Base-by-base conservation (phyloP, 352 stramenopile genomes). In the Phytophthora hibernalis region DNA sequence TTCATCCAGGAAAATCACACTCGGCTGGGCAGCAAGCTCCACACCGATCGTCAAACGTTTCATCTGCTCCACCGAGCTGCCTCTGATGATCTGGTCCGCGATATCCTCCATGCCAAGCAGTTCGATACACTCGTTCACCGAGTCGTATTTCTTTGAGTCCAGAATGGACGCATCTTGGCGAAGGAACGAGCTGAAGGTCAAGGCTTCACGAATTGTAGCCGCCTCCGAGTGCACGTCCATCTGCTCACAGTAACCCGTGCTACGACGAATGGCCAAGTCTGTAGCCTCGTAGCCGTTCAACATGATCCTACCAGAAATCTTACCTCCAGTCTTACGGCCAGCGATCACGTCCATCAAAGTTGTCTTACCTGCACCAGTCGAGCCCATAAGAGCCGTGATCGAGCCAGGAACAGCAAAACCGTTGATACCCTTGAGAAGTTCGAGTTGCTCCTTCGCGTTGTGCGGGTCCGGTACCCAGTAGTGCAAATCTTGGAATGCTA, bases 1-100 rank as follows among this genome's bases (percentile, higher is more conserved):
- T 59, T 97, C 88, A 59, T 97, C 91, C 33, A 90, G 55, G 68
- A 98, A 97, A 12, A 98, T 31, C 33, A 97, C 68, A 35, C 76
- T 83, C 35, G 91, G 85, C 33, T 90, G 87, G 1, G 85, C 88
- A 1, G 95, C 89, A 8, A 98, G 70, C 37, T 98, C 95, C n/a
- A 98, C 87, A 53, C 89, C 95, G 24, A 98, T 93, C 33, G 77
- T 88, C 50, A 84, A 30, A n/a, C 80, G 75, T 68, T 88, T 88
- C 75, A 81, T 82, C 45, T 88, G 80, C 56, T 88, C 80, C 43
- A 70, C 52, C 0, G 75, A 81, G 2, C 61, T 40, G 24, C 69
- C 72, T 2, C 75, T 64, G 5, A 83, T 74, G 58, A 81, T 78
- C 33, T 75, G 42, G 60, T 83, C 73, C 3, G 66, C 73, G 9